These are phyloP conservation scores for Datisca glomerata DNA, from an alignment of 306 rosid species.

Conservation along the genomic window DNA sequence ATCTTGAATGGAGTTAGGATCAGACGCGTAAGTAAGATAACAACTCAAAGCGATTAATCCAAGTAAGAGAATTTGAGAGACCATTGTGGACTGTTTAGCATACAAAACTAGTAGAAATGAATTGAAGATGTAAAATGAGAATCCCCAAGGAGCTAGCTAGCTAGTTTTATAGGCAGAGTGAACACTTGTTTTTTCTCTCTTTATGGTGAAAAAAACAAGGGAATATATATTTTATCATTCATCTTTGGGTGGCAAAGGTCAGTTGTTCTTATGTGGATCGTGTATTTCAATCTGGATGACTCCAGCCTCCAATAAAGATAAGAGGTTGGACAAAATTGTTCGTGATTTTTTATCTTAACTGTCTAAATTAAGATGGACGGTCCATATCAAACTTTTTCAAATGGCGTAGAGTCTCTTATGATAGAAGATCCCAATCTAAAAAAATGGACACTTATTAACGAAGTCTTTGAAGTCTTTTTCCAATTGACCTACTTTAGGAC, in stretches of 20 bases:
- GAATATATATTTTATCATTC: neutral
- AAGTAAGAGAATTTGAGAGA: neutral
- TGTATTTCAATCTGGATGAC: neutral
- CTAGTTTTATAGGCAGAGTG: neutral
- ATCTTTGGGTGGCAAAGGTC: neutral
- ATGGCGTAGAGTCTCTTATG: too few species aligned
- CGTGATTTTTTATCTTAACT: too few species aligned
- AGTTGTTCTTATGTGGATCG: neutral
- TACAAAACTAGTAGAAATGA: neutral
- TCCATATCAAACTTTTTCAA: too few species aligned
- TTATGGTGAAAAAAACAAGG: neutral
- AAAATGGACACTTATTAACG: too few species aligned
- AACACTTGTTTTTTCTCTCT: neutral
- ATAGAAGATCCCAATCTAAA: too few species aligned
- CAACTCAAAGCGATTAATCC: neutral
- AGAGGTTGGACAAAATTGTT: too few species aligned
- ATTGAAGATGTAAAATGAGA: neutral
- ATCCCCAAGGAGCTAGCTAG: neutral
- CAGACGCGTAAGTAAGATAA: constrained; percentile 11
- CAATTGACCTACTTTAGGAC: too few species aligned
- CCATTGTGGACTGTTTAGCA: constrained; percentile 1
- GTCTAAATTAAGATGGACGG: too few species aligned
- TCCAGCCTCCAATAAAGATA: too few species aligned
- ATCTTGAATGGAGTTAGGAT: constrained; percentile 16
- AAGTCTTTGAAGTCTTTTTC: too few species aligned